These are phyloP conservation scores for Lyophyllum decastes DNA, from an alignment of 768 basidiomycete species.

Conservation along the genomic window DNA sequence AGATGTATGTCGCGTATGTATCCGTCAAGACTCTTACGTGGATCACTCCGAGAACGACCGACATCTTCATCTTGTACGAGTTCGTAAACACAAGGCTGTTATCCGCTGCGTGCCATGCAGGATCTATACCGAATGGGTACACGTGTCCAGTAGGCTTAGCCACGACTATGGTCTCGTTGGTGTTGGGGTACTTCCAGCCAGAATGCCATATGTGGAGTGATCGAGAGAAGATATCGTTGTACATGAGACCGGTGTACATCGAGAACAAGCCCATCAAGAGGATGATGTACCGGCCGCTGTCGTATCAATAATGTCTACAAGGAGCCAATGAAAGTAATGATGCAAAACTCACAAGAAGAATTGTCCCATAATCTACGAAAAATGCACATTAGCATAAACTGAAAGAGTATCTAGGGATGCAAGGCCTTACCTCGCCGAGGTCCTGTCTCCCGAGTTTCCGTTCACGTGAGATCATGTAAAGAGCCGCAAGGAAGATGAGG, in stretches of 20 bases:
- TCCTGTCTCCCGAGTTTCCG: slow-evolving; percentile 71
- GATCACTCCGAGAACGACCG: slow-evolving; percentile 91
- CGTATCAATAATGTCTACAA: slow-evolving; percentile 19
- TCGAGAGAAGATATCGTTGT: slow-evolving; percentile 99
- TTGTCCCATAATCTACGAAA: slow-evolving; percentile 68
- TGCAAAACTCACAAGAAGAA: slow-evolving; percentile 86
- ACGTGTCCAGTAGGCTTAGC: slow-evolving; percentile 63
- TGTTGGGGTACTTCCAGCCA: slow-evolving; percentile 77
- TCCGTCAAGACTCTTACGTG: slow-evolving; percentile 62
- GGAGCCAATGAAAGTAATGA: slow-evolving; percentile 3
- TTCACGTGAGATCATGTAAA: slow-evolving; percentile 88
- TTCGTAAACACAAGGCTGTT: slow-evolving; percentile 94
- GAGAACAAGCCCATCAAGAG: slow-evolving; percentile 98
- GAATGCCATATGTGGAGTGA: slow-evolving; percentile 85
- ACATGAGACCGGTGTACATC: slow-evolving; percentile 94
- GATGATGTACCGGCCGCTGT: slow-evolving; percentile 96
- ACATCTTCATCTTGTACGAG: slow-evolving; percentile 99
- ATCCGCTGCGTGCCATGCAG: slow-evolving; percentile 91
- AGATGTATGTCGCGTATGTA: background rate
- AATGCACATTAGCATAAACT: background rate
- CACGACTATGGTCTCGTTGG: slow-evolving; percentile 41
- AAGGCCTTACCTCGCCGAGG: slow-evolving; percentile 65
- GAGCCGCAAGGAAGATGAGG: slow-evolving; percentile 74
- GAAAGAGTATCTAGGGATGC: background rate
- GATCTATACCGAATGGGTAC: slow-evolving; percentile 96